Conservation (phyloP, 371 early-diverging fungal species). For the Nematocida major region DNA sequence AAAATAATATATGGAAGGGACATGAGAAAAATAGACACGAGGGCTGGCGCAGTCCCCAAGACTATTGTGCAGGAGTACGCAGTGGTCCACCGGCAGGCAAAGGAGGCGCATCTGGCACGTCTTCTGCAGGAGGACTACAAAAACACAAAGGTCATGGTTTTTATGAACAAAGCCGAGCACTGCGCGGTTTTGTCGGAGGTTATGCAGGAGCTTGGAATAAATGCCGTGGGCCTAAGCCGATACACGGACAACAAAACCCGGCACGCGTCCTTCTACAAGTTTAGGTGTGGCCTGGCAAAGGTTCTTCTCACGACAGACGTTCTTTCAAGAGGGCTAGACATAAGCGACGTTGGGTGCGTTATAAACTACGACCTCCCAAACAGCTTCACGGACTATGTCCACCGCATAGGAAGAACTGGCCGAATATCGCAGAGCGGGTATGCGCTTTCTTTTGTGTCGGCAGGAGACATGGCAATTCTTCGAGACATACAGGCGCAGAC, state of each 20-base stretch:
- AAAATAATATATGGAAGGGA: constrained; percentile 1
- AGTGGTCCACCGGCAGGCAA: constrained; percentile 31
- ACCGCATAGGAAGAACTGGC: constrained; percentile 77
- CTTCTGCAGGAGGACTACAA: constrained; percentile 25
- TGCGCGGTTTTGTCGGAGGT: constrained; percentile 38
- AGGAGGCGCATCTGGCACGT: constrained; percentile 26
- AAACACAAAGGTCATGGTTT: constrained; percentile 37
- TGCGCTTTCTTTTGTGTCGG: constrained; percentile 46
- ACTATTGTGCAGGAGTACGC: constrained; percentile 37
- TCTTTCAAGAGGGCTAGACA: constrained; percentile 86
- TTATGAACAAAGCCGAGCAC: constrained; percentile 41
- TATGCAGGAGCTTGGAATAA: constrained; percentile 42
- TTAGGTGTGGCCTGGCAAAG: neutral
- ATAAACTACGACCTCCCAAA: constrained; percentile 92
- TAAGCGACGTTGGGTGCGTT: constrained; percentile 82
- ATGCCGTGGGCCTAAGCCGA: constrained; percentile 39
- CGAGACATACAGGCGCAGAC: constrained; percentile 15
- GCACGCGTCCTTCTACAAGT: constrained; percentile 3
- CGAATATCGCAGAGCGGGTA: constrained; percentile 64
- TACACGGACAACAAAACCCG: constrained; percentile 14
- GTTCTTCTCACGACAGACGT: constrained; percentile 93
- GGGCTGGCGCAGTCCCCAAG: constrained; percentile 5
- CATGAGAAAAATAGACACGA: neutral
- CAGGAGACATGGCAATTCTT: constrained; percentile 6
- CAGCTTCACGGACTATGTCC: constrained; percentile 83